Percentiles rank a stretch among this genome's conserved stretches.
Conservation (phyloP, 2,329 filamentous ascomycete species). For the Chaetomiaceae sp. region DNA sequence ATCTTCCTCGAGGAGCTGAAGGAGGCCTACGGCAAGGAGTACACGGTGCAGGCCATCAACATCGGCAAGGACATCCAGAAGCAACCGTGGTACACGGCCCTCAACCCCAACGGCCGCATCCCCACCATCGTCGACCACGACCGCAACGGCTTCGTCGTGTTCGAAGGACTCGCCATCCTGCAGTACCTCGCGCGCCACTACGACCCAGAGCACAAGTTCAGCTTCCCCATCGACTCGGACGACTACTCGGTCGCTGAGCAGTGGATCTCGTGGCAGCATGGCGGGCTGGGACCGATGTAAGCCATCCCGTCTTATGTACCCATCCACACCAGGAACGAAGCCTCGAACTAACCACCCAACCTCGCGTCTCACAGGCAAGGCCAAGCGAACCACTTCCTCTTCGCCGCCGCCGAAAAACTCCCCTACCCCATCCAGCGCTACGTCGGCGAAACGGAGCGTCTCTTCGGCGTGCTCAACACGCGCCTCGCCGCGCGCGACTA, state of each 20-base stretch:
- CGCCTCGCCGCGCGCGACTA: slow-evolving; percentile 51
- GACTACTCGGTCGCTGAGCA: slow-evolving; percentile 43
- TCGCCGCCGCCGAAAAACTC: slow-evolving; percentile 62
- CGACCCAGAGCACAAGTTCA: slow-evolving; percentile 27
- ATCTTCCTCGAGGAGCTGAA: slow-evolving; percentile 62
- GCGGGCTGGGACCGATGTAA: slow-evolving; percentile 60
- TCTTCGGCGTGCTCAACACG: slow-evolving; percentile 66
- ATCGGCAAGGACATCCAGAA: slow-evolving; percentile 60
- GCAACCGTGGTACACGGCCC: slow-evolving; percentile 57
- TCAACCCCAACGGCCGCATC: slow-evolving; percentile 60
- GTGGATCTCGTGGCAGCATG: slow-evolving; percentile 67
- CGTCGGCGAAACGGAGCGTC: slow-evolving; percentile 65
- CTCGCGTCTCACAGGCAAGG: slow-evolving; percentile 43
- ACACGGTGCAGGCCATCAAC: slow-evolving; percentile 53
- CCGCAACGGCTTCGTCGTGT: slow-evolving; percentile 55
- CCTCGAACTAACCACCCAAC: too few relatives aligned
- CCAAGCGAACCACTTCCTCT: slow-evolving; percentile 68
- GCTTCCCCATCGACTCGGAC: slow-evolving; percentile 33
- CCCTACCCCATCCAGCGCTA: slow-evolving; percentile 68
- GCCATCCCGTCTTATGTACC: slow-evolving; percentile 2
- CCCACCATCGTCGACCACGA: slow-evolving; percentile 63
- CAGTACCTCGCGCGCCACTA: slow-evolving; percentile 49
- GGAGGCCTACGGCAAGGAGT: slow-evolving; percentile 56
- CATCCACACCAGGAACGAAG: not conserved
- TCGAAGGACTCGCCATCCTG: slow-evolving; percentile 70